Base-by-base conservation (phyloP, 306 rosid genomes). In the Urtica urens region DNA sequence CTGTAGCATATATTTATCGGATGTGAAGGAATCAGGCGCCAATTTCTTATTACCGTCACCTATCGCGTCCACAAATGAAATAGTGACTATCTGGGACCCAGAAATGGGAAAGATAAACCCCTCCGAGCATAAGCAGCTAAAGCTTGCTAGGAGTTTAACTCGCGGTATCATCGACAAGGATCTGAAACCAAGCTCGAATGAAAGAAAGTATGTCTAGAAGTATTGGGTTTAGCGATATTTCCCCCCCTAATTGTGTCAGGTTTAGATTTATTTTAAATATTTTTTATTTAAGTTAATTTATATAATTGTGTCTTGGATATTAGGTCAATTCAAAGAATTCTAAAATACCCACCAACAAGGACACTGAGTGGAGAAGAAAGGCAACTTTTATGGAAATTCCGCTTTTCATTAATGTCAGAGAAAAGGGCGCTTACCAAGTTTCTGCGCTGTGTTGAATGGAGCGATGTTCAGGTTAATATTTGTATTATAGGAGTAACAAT, bases 341-440 rank as follows among this genome's bases (percentile, higher is more conserved):
- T 90, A 19, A 90, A 85, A 63, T 85, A 85, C 75, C 99, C 99
- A 37, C 99, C 99, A 25, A 90, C 96, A 25, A 85, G 94, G 77
- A 90, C 81, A 48, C 67, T 90, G 78, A 90, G 83, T 58, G 99
- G 99, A 64, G 99, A 85, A 33, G 99, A 90, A 60, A 85, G 99
- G 45, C 99, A 90, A 72, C 94, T 90, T 23, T 65, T 90, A 40
- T 90, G 99, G 99, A 90, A 90, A 82, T 90, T 90, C 24, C 94
- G 99, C 55, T 90, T 90, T 68, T 90, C 95, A 49, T 79, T 85
- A 73, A 90, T 90, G 99, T 75, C 94, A 68, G 99, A 85, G 75
- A 90, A 90, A 78, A 85, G 92, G 75, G 99, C 99, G 70, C 93
- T 90, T 46, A 90, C 99, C 62, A 90, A 90, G 76, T 90, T 90